Base-by-base conservation (phyloP, 1,139 yeast species). In the Debaryomyces sp. region DNA sequence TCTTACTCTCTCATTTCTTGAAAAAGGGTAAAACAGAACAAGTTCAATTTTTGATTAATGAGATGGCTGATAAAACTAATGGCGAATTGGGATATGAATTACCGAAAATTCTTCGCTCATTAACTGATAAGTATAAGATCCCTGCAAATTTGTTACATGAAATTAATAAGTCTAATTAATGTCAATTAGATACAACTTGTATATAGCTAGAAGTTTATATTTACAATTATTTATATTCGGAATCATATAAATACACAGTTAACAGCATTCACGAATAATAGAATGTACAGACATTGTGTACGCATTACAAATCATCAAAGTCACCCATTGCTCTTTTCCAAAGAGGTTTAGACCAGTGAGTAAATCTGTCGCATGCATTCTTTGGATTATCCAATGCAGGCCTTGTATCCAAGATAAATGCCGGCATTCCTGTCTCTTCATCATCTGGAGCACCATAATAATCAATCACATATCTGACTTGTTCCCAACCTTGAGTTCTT, bases 401-500 rank as follows among this genome's bases (percentile, higher is more conserved):
- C 56, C 99, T 81, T 21, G 96, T 96, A 66, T 94, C 99, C 58
- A 95, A 78, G 67, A 84, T 84, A 66, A 94, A 95, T 0, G 96
- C 80, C 8, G 99, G 98, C 83, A 85, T 81, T 9, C 96, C 96
- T 34, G 88, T 83, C 15, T 81, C 86, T 57, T 85, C 92, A 58
- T 89, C 97, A 48, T 95, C 97, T 1, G 96, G 96, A 1, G 96
- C 96, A 17, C 84, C 75, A 65, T 95, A 95, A 68, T 92, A 95
- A 67, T 95, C 99, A 60, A 95, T 91, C 32, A 95, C 96, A 60
- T 95, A 95, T 54, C 99, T 80, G 22, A 66, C 94, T 83, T 70
- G 82, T 30, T 64, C 59, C 80, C 80, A 75, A 4, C 73, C 77
- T 36, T 68, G 53, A 67, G 55, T 77, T 17, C 49, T 50, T 59